A percentile compares a stretch with the other conserved stretches of the same genome.
phyloP scores from a whole-genome alignment of 352 stramenopile genomes.

The Globisporangium lucens region DNA sequence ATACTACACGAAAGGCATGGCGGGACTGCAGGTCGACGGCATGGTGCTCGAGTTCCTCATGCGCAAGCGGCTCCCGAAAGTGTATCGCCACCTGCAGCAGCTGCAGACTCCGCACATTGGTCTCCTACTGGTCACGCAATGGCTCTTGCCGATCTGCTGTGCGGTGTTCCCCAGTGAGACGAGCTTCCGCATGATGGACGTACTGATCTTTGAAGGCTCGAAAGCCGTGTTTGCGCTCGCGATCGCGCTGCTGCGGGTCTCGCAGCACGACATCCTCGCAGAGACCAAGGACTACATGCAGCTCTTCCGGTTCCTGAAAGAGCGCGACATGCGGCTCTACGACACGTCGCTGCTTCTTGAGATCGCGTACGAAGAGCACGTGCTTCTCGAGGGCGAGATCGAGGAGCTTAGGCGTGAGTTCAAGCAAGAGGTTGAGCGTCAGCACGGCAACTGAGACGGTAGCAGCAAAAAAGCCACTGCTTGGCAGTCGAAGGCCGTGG shows the following conservation, averaged over 20 bases:
- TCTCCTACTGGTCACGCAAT: conserved; percentile 61
- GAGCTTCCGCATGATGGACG: conserved; percentile 59
- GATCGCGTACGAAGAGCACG: conserved; percentile 47
- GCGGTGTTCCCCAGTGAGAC: conserved; percentile 62
- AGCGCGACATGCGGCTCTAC: conserved; percentile 57
- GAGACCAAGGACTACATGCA: conserved; percentile 67
- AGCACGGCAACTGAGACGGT: neutral
- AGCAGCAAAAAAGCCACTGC: neutral
- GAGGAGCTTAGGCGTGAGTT: conserved; percentile 17
- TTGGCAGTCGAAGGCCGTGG: neutral
- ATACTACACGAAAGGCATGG: conserved; percentile 69
- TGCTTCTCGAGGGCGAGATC: conserved; percentile 28
- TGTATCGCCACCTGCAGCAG: conserved; percentile 55
- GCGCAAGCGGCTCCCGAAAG: conserved; percentile 41
- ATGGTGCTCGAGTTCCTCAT: conserved; percentile 53
- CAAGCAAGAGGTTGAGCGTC: neutral
- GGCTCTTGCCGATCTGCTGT: conserved; percentile 64
- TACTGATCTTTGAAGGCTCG: conserved; percentile 53
- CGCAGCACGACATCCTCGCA: conserved; percentile 45
- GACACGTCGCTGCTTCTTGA: conserved; percentile 59
- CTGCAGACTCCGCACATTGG: conserved; percentile 52
- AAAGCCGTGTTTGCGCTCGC: conserved; percentile 52
- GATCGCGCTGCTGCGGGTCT: conserved; percentile 52
- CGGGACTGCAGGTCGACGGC: conserved; percentile 52
- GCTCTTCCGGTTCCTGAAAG: conserved; percentile 58